phyloP scores from a whole-genome alignment of 2,329 filamentous ascomycete genomes.

The Chaetomiaceae sp. region DNA sequence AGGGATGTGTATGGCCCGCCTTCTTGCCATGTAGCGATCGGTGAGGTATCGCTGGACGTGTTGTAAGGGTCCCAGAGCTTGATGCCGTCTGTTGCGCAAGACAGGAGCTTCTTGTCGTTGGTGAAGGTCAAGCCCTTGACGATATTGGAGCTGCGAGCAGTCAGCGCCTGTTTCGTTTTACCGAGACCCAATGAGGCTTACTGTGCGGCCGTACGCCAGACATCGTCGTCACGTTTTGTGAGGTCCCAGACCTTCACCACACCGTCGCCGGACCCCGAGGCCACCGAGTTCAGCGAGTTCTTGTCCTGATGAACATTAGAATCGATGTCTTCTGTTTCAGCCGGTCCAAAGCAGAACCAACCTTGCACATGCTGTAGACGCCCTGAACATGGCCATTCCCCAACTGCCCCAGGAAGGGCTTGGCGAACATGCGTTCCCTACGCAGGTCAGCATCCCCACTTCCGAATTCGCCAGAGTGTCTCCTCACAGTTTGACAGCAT shows the following conservation, averaged over 20 bases:
- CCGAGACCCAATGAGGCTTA: not conserved
- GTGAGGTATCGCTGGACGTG: conserved; percentile 62
- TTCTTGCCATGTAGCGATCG: conserved; percentile 80
- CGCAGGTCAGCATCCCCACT: conserved; percentile 29
- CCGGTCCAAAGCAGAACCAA: not conserved
- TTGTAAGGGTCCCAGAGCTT: conserved; percentile 91
- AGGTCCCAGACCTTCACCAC: conserved; percentile 72
- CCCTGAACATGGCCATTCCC: conserved; percentile 91
- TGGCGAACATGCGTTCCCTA: conserved; percentile 49
- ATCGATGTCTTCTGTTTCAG: not conserved
- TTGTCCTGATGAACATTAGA: conserved; percentile 48
- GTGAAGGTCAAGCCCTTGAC: conserved; percentile 93
- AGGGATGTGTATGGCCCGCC: conserved; percentile 67
- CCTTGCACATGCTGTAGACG: conserved; percentile 71
- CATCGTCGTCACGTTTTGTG: conserved; percentile 59
- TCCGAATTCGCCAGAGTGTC: not conserved
- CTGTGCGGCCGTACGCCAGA: conserved; percentile 73
- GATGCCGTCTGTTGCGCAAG: conserved; percentile 80
- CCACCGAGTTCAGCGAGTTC: conserved; percentile 66
- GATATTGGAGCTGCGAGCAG: conserved; percentile 61
- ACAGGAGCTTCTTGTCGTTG: conserved; percentile 75
- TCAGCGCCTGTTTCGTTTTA: not conserved
- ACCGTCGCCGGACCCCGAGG: conserved; percentile 85
- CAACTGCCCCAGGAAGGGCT: conserved; percentile 74
- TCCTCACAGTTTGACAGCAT: conserved; percentile 29